These are phyloP conservation scores for Aspergillus nomiae DNA, from an alignment of 2,329 filamentous ascomycete genomes.

Conservation along the genomic window DNA sequence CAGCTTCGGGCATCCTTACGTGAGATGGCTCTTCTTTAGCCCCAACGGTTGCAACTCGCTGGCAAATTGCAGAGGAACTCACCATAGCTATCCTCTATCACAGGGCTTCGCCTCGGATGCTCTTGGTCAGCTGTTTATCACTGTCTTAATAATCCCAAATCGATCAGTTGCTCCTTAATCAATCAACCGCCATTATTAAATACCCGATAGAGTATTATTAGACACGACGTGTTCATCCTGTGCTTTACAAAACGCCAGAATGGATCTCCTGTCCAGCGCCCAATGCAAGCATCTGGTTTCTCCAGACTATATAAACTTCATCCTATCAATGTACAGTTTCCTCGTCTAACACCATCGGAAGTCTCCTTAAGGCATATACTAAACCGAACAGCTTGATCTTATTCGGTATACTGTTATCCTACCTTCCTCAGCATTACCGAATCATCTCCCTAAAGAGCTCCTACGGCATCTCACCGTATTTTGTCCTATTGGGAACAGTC, in stretches of 20 bases:
- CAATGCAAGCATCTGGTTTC: slow-evolving; percentile 56
- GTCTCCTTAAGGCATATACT: slow-evolving; percentile 13
- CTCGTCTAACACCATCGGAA: slow-evolving; percentile 6
- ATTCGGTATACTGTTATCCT: slow-evolving; percentile 85
- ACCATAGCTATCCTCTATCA: background rate
- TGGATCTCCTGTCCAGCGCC: slow-evolving; percentile 29
- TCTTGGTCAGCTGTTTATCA: background rate
- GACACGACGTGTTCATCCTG: background rate
- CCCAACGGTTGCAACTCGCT: background rate
- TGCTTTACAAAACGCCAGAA: slow-evolving; percentile 10
- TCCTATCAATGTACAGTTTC: slow-evolving; percentile 53
- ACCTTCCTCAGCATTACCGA: slow-evolving; percentile 90
- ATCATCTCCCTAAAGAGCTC: slow-evolving; percentile 85
- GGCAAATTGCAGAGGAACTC: slow-evolving; percentile 2
- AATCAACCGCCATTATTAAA: background rate
- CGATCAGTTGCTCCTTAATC: background rate
- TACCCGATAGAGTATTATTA: background rate
- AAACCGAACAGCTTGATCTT: slow-evolving; percentile 65
- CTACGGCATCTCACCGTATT: slow-evolving; percentile 93
- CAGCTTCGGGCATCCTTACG: background rate
- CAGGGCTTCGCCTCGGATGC: background rate
- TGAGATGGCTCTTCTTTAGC: slow-evolving; percentile 3
- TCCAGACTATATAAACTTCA: slow-evolving; percentile 55
- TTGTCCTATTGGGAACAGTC: slow-evolving; percentile 89
- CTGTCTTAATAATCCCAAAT: background rate